Evolutionary conservation across 257 asterid genomes (phyloP), one percentile per base, ranked within the genome.

Genomic region (Striga asiatica): DNA sequence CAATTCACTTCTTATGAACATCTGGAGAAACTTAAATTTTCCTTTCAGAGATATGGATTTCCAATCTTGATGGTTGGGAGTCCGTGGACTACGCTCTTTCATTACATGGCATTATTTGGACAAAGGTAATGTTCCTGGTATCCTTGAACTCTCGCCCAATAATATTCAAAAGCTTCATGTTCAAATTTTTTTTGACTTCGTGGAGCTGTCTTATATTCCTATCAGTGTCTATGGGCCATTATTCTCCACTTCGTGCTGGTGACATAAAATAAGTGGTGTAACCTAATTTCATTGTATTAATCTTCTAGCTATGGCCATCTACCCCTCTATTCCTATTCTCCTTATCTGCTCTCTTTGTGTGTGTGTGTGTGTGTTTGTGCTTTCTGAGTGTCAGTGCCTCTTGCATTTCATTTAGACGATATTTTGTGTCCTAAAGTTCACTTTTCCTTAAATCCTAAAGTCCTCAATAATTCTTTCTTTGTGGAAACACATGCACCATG

Each of bases 401-500:
- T 53, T 66, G 39, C 63, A 35, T 18, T 39, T 45, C 38, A 58
- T n/a, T 54, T 50, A 58, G 53, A 59, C 35, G 75, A 25, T 50
- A 59, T n/a, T 24, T 28, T 27, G 38, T 54, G 25, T 34, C 23
- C 13, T 27, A 0, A 27, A 55, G 39, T 38, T 12, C 39, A 14
- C 49, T 32, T 38, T 60, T 57, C 55, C 32, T 27, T 48, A 56
- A 55, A 42, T 24, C 39, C 58, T 48, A 63, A 29, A 25, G 12
- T 37, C 13, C 16, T 52, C 50, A 54, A 28, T 57, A 61, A 45
- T 41, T 21, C 27, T 37, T 56, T 61, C 55, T 65, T 73, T 71
- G 83, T 85, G 95, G 93, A 89, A 80, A 63, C 78, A 78, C 83
- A 78, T 73, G 78, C 88, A 80, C 47, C 78, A 74, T 69, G 85